Conservation (phyloP, 352 stramenopile genomes). For the Phytophthora megakarya region DNA sequence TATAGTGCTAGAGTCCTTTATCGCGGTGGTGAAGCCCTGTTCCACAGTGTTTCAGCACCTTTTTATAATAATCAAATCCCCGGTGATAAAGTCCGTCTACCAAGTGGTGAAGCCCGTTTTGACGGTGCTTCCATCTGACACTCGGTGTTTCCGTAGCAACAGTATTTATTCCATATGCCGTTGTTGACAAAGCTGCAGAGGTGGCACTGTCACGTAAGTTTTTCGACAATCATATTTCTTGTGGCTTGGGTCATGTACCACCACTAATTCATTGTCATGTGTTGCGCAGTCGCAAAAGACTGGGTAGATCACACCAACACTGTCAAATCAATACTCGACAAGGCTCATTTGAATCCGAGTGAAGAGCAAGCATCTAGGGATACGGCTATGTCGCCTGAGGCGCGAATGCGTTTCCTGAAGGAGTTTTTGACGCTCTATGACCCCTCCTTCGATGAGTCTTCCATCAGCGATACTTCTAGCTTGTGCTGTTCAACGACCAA, state of each 20-base stretch:
- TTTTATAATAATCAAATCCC: no score
- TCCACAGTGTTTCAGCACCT: no score
- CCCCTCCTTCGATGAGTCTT: not conserved
- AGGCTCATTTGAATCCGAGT: not conserved
- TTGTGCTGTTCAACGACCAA: not conserved
- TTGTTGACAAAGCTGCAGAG: not conserved
- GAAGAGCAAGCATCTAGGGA: not conserved
- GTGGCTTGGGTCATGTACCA: no score
- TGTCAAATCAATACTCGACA: not conserved
- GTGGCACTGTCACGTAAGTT: conserved; percentile 1
- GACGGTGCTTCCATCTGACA: no score
- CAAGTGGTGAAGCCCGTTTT: no score
- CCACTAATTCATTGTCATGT: not conserved
- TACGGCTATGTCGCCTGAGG: not conserved
- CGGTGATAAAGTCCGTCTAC: no score
- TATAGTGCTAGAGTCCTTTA: no score
- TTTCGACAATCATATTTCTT: not conserved
- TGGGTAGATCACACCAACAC: not conserved
- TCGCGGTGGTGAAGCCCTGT: no score
- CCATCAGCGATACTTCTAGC: not conserved
- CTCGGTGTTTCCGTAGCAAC: conserved; percentile 13
- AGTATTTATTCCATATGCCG: not conserved
- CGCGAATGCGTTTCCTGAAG: not conserved
- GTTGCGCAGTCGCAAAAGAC: not conserved
- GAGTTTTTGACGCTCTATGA: not conserved